Evolutionary conservation across 768 basidiomycete genomes (phyloP).

Genomic region (Podaxis pistillaris): DNA sequence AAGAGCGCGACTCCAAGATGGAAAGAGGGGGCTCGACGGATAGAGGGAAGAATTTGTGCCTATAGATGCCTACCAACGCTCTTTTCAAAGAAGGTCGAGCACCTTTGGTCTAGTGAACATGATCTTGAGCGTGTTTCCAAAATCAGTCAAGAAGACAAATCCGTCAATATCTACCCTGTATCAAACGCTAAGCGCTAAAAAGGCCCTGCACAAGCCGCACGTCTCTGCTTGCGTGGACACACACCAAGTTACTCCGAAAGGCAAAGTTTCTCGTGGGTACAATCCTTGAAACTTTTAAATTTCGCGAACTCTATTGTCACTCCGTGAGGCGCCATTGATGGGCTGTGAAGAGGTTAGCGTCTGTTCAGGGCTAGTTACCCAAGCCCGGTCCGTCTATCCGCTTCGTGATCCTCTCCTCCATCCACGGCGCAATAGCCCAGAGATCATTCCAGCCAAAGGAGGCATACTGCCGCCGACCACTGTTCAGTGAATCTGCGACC

Average conservation of each 20-base stretch:
- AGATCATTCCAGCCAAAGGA: conserved; percentile 73
- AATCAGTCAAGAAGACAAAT: background rate
- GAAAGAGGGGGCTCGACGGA: background rate
- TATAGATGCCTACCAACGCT: background rate
- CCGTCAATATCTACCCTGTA: background rate
- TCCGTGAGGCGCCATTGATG: background rate
- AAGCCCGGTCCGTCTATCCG: conserved; percentile 72
- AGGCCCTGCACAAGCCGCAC: background rate
- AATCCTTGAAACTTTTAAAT: background rate
- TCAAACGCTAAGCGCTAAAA: background rate
- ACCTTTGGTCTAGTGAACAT: background rate
- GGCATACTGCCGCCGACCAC: conserved; percentile 58
- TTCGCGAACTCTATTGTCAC: background rate
- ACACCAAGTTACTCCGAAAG: background rate
- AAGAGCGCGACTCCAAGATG: background rate
- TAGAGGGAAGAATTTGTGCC: background rate
- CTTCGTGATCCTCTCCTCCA: conserved; percentile 61
- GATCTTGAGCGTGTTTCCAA: background rate
- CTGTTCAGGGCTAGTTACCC: conserved; percentile 38
- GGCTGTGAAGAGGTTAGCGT: background rate
- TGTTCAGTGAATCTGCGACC: conserved; percentile 31
- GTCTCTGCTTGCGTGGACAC: background rate
- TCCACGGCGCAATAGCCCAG: conserved; percentile 75
- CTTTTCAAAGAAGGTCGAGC: background rate
- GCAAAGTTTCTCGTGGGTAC: background rate